Base-by-base conservation (phyloP, 2,329 filamentous ascomycete genomes). In the Diplodia corticola region DNA sequence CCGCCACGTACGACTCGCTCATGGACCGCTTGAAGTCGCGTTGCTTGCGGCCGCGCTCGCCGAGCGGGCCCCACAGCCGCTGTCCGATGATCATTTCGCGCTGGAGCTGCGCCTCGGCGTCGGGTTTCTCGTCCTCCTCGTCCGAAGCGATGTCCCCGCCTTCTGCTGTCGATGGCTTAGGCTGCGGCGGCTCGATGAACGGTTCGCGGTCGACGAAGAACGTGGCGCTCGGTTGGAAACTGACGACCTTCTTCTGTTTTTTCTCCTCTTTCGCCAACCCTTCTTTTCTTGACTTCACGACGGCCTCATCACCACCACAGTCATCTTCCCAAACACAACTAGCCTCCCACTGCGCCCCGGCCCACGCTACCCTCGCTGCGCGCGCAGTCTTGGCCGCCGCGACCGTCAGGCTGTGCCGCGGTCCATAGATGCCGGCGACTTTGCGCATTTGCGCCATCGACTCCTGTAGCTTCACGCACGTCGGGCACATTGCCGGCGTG, bases 21-120 rank as follows among this genome's bases (percentile, higher is more conserved):
- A 20, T 7, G 10, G 57, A 22, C 15, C 57, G 40, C 40, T 61
- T 61, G 26, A 61, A 61, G 4, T 61, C 55, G 24, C 37, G 37
- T 24, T 46, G 37, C 55, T 46, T 59, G 35, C 54, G 37, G 37
- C 37, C 37, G 2, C 55, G 4, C 24, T 60, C 57, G 10, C 57
- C 57, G n/a, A 61, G n/a, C 40, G 57, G 40, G 17, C 57, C 57
- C 57, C 57, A 59, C 24, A 59, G 17, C 12, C 51, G 51, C 51
- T 54, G 30, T 10, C 17, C 33, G 3, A 54, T 33, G 28, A 54
- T 22, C 51, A 54, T 33, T 20, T 54, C 51, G 17, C 30, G 30
- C 22, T 26, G 40, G 20, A 26, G 17, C 54, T 15, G 20, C 1
- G 35, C 37, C 35, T 30, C 37, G 5, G 2, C 24, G 37, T 30